phyloP scores from a whole-genome alignment of 768 basidiomycete species.

The Phlebiopsis gigantea region DNA sequence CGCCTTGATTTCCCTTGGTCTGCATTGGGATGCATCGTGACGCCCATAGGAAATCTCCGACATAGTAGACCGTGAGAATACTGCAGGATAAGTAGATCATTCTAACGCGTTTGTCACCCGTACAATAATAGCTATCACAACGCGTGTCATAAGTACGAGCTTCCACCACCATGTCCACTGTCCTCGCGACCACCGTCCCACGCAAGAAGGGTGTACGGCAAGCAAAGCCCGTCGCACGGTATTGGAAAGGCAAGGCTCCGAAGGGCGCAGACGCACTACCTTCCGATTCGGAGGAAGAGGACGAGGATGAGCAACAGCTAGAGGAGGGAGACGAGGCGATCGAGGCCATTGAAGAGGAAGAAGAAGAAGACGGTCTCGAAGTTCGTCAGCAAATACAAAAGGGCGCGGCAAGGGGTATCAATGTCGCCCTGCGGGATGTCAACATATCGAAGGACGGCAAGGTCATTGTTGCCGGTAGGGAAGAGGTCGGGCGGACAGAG shows the following conservation, averaged over 20 bases:
- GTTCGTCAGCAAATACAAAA: conserved; percentile 20
- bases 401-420: conserved; percentile 51
- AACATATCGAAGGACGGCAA: conserved; percentile 76
- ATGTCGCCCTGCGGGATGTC: conserved; percentile 72
- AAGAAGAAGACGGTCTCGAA: conserved; percentile 31
- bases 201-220: conserved; percentile 75
- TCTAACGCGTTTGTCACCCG: no score
- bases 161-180: conserved; percentile 1
- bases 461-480: conserved; percentile 73
- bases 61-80: neutral
- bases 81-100: neutral
- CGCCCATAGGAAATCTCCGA: no score
- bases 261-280: conserved; percentile 58
- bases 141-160: neutral
- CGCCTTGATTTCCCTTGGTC: no score
- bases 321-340: conserved; percentile 57
- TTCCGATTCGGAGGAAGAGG: conserved; percentile 65
- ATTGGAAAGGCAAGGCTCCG: conserved; percentile 88
- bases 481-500: conserved; percentile 72
- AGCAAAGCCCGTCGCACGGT: conserved; percentile 76
- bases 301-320: conserved; percentile 31
- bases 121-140: neutral
- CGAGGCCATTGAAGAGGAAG: conserved; percentile 42
- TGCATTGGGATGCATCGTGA: no score
- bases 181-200: conserved; percentile 15